Conservation (phyloP, 805 yeast genomes). For the Teunomyces aglyptinius region DNA sequence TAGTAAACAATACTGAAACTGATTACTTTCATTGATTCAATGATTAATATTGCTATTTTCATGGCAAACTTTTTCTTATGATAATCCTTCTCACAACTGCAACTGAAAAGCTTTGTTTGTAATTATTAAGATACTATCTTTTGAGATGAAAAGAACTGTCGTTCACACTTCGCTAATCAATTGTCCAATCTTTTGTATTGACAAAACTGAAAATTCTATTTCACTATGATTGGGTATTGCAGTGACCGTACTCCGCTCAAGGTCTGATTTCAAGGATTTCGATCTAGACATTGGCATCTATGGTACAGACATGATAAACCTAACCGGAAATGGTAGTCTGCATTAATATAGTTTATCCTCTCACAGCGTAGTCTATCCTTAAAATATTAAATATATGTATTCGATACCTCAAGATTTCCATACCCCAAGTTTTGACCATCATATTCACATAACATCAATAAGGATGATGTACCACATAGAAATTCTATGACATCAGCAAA, state of each 20-base stretch:
- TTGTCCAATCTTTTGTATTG: slow-evolving; percentile 57
- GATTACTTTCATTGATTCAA: slow-evolving; percentile 48
- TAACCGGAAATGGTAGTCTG: slow-evolving; percentile 73
- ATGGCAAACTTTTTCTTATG: no score
- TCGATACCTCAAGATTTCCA: slow-evolving; percentile 15
- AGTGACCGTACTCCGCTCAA: slow-evolving; percentile 54
- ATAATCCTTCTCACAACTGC: no score
- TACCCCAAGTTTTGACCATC: slow-evolving; percentile 26
- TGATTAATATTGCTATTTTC: slow-evolving; percentile 40
- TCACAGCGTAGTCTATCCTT: slow-evolving; percentile 67
- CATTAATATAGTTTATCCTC: slow-evolving; percentile 58
- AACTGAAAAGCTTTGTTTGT: no score
- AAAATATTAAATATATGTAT: slow-evolving; percentile 55
- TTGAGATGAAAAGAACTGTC: no score
- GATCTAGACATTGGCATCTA: slow-evolving; percentile 48
- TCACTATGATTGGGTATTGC: slow-evolving; percentile 63
- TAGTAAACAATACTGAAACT: neutral
- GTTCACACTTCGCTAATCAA: slow-evolving; percentile 51
- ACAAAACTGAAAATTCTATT: slow-evolving; percentile 64
- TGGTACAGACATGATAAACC: slow-evolving; percentile 56
- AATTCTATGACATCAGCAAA: neutral
- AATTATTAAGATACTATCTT: no score
- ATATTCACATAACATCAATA: slow-evolving; percentile 25
- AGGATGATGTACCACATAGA: slow-evolving; percentile 6
- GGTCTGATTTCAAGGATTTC: slow-evolving; percentile 53